phyloP scores from a whole-genome alignment of 1,284 basidiomycete species.

The Peniophora sp. region DNA sequence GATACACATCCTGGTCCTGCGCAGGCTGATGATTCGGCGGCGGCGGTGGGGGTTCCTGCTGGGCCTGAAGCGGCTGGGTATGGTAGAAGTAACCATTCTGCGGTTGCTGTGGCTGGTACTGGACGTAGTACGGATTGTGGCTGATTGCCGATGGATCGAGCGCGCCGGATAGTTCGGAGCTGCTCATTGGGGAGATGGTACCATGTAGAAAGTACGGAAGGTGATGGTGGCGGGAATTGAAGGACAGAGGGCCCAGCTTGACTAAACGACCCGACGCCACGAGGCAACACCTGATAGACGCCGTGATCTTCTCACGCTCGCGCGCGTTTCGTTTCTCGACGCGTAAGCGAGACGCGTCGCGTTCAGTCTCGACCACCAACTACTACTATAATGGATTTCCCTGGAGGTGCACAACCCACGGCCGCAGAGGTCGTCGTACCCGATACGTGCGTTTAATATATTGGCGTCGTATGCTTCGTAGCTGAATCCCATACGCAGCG shows the following conservation, averaged over 20 bases:
- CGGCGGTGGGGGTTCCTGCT: no score
- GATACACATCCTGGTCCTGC: neutral
- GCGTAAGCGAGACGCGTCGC: slow-evolving; percentile 4
- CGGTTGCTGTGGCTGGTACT: neutral
- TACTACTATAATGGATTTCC: slow-evolving; percentile 1
- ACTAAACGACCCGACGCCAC: neutral
- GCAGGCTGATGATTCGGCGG: neutral
- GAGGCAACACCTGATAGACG: neutral
- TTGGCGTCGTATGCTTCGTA: neutral
- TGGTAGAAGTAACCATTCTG: no score
- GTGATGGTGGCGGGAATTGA: neutral
- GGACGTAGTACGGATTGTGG: slow-evolving; percentile 7
- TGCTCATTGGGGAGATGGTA: slow-evolving; percentile 28
- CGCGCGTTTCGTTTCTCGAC: neutral
- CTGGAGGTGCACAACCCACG: slow-evolving; percentile 1
- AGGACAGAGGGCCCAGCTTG: neutral
- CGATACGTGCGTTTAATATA: slow-evolving; percentile 8
- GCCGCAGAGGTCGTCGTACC: slow-evolving; percentile 8
- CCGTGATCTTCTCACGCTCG: neutral
- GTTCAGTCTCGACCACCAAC: neutral
- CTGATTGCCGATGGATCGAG: slow-evolving; percentile 59
- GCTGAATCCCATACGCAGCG: slow-evolving; percentile 40
- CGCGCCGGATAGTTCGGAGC: slow-evolving; percentile 62
- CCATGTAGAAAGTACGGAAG: slow-evolving; percentile 14
- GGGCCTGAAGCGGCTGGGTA: no score